Conservation (phyloP, 768 basidiomycete genomes). For the Agaricus subrufescens region DNA sequence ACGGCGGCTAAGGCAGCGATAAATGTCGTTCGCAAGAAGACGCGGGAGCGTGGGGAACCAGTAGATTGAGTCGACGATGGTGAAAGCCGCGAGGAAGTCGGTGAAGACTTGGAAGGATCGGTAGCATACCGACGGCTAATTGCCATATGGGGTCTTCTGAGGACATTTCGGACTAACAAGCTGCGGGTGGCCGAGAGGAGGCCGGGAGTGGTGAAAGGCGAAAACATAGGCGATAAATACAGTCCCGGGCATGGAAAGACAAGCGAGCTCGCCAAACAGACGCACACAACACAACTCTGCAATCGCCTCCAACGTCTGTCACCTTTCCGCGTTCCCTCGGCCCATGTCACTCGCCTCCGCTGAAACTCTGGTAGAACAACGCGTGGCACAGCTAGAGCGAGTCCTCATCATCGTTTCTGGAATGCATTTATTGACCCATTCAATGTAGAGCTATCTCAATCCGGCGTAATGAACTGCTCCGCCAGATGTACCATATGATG, state of each 20-base stretch:
- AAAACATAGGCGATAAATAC: slow-evolving; percentile 7
- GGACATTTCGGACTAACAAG: background rate
- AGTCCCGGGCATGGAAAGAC: background rate
- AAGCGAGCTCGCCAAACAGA: background rate
- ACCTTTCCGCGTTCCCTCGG: background rate
- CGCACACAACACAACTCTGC: background rate
- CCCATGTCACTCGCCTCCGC: slow-evolving; percentile 10
- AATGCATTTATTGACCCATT: slow-evolving; percentile 6
- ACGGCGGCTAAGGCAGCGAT: slow-evolving; percentile 35
- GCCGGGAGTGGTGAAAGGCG: slow-evolving; percentile 9
- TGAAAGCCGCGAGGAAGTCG: slow-evolving; percentile 22
- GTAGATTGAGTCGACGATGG: slow-evolving; percentile 37
- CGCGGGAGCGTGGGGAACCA: slow-evolving; percentile 25
- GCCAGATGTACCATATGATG: slow-evolving; percentile 67
- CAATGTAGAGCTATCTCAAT: slow-evolving; percentile 50
- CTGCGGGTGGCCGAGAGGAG: background rate
- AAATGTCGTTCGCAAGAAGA: slow-evolving; percentile 30
- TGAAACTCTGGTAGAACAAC: slow-evolving; percentile 39
- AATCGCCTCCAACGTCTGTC: background rate
- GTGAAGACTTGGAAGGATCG: background rate
- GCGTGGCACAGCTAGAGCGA: slow-evolving; percentile 40
- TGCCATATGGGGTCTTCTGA: background rate
- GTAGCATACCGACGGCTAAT: slow-evolving; percentile 1
- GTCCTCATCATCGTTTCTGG: slow-evolving; percentile 8
- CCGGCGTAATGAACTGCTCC: slow-evolving; percentile 66